Evolutionary conservation across 148 eudicot species (phyloP).

Genomic region (Spergularia bocconei): DNA sequence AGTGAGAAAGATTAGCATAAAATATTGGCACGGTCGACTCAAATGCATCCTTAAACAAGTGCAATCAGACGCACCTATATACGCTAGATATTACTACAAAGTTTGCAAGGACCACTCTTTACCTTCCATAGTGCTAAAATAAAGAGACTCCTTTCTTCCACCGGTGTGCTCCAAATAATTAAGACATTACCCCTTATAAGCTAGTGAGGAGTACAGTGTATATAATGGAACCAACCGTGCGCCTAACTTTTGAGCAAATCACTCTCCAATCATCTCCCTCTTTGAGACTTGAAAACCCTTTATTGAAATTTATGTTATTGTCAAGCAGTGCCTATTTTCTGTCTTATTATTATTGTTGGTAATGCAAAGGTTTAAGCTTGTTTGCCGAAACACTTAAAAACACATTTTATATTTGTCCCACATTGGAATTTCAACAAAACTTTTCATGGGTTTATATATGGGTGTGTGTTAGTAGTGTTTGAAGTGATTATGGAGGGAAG

Average conservation of each 20-base stretch:
- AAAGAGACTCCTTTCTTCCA: not conserved
- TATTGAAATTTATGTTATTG: not conserved
- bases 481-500: too few species aligned
- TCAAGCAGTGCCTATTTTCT: not conserved
- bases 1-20: not conserved
- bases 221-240: slow-evolving; percentile 24
- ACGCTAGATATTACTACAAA: not conserved
- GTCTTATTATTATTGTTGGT: not conserved
- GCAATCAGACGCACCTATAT: not conserved
- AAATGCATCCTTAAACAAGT: slow-evolving; percentile 17
- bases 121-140: slow-evolving; percentile 21
- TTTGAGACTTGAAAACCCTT: slow-evolving; percentile 3
- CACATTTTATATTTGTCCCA: too few species aligned
- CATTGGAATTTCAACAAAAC: too few species aligned
- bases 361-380: too few species aligned
- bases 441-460: too few species aligned
- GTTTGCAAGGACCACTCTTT: slow-evolving; percentile 18
- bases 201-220: not conserved
- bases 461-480: too few species aligned
- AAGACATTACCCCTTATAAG: slow-evolving; percentile 17
- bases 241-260: slow-evolving; percentile 22
- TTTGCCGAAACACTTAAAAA: too few species aligned
- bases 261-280: slow-evolving; percentile 29
- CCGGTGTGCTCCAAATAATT: slow-evolving; percentile 21
- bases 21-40: not conserved